Percentiles rank a stretch among this genome's conserved stretches.
These are phyloP conservation scores for Xylaria sp. DNA, from an alignment of 2,329 filamentous ascomycete species.

Conservation along the genomic window DNA sequence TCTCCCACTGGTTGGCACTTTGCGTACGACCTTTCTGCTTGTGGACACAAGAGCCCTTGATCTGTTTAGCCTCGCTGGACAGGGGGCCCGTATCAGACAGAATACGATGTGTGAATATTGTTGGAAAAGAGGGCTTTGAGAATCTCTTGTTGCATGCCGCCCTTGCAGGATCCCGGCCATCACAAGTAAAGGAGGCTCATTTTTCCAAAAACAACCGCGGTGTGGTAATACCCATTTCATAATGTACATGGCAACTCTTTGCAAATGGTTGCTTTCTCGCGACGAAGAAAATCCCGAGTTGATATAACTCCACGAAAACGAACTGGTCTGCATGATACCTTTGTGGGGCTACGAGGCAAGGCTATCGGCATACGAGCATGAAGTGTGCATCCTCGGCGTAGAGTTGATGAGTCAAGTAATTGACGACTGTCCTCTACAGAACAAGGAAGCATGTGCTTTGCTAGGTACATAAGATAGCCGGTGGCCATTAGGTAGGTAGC, in stretches of 20 bases:
- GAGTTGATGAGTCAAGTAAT: too few species aligned
- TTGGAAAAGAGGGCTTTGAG: conserved; percentile 4
- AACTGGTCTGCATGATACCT: neutral
- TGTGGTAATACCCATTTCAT: conserved; percentile 7
- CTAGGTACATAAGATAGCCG: too few species aligned
- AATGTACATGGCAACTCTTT: conserved; percentile 9
- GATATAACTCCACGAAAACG: neutral
- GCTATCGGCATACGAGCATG: neutral
- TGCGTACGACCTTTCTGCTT: conserved; percentile 1
- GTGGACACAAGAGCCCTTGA: conserved; percentile 4
- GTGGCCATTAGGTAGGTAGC: too few species aligned
- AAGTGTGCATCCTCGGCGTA: too few species aligned
- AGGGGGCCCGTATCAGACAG: neutral
- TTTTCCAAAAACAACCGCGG: neutral
- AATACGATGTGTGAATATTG: conserved; percentile 8
- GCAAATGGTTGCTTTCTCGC: conserved; percentile 2
- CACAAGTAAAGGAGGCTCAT: neutral
- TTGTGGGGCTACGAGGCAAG: neutral
- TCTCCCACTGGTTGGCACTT: conserved; percentile 3
- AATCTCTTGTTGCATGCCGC: conserved; percentile 11
- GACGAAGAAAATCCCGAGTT: neutral
- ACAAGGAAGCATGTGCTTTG: too few species aligned
- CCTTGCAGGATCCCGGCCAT: conserved; percentile 5
- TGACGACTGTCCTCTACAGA: too few species aligned
- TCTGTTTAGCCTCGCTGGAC: neutral